Evolutionary conservation across 2,329 filamentous ascomycete species (phyloP).

Genomic region (Pezicula radicicola): DNA sequence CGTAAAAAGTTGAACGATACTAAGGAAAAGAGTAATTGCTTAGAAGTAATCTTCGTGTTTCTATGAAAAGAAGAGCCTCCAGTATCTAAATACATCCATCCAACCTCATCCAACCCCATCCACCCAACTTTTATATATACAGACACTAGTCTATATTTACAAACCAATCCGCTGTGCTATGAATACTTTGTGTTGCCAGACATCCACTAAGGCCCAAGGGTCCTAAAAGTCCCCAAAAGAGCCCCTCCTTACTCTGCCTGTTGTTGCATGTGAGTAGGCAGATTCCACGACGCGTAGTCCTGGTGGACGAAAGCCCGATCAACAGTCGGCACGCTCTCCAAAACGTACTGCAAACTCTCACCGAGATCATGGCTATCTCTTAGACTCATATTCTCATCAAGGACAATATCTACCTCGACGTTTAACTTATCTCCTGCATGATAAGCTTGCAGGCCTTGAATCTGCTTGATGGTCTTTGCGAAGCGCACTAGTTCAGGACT

Average conservation of each 20-base stretch:
- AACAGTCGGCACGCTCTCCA: constrained; percentile 43
- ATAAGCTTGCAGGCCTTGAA: constrained; percentile 54
- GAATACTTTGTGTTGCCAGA: too few species aligned
- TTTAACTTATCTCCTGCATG: constrained; percentile 62
- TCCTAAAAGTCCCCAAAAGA: too few species aligned
- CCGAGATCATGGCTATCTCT: constrained; percentile 55
- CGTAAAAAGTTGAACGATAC: too few species aligned
- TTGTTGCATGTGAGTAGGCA: constrained; percentile 32
- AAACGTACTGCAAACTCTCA: constrained; percentile 61
- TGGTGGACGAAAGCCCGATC: constrained; percentile 38
- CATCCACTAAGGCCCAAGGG: too few species aligned
- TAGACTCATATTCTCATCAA: constrained; percentile 50
- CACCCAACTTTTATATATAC: too few species aligned
- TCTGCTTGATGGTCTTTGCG: constrained; percentile 47
- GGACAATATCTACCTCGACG: constrained; percentile 58
- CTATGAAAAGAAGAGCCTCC: too few species aligned
- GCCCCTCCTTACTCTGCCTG: constrained; percentile 18
- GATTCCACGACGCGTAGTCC: constrained; percentile 33
- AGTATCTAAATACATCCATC: too few species aligned
- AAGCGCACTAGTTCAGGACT: constrained; percentile 40
- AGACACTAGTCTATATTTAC: too few species aligned
- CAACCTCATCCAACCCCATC: too few species aligned
- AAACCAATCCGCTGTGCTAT: too few species aligned
- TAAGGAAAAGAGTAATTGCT: too few species aligned
- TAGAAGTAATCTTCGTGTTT: too few species aligned